Conservation (phyloP, 2,329 filamentous ascomycete species). For the Trichophyton simii region DNA sequence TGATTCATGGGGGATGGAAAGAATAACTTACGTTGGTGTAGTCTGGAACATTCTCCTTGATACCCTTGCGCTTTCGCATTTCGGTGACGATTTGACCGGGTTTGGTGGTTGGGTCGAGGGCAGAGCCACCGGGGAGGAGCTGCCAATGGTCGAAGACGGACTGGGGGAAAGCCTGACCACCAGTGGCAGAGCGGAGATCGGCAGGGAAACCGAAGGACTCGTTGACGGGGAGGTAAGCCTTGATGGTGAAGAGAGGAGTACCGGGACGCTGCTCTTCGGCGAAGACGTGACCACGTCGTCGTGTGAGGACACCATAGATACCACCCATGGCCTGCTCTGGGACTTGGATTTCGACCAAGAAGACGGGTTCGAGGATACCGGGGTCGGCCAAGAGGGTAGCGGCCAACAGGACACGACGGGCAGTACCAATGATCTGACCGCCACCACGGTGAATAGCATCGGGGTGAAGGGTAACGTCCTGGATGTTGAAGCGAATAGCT, state of each 20-base stretch:
- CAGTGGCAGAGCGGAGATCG: slow-evolving; percentile 85
- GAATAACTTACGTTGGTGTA: slow-evolving; percentile 76
- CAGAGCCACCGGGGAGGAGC: slow-evolving; percentile 83
- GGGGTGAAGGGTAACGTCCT: slow-evolving; percentile 98
- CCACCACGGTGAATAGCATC: slow-evolving; percentile 99
- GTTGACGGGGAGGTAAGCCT: slow-evolving; percentile 91
- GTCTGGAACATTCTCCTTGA: slow-evolving; percentile 89
- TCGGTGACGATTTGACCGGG: slow-evolving; percentile 69
- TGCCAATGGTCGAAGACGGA: slow-evolving; percentile 99
- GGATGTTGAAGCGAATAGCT: slow-evolving; percentile 92
- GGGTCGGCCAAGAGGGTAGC: slow-evolving; percentile 82
- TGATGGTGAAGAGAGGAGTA: slow-evolving; percentile 98
- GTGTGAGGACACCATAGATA: slow-evolving; percentile 98
- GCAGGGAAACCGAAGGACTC: slow-evolving; percentile 99
- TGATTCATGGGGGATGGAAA: not conserved
- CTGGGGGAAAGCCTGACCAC: slow-evolving; percentile 97
- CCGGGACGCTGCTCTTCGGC: slow-evolving; percentile 94
- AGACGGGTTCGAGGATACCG: slow-evolving; percentile 89
- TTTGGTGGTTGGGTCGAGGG: slow-evolving; percentile 71
- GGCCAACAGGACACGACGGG: slow-evolving; percentile 95
- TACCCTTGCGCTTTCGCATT: slow-evolving; percentile 99
- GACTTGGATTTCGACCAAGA: slow-evolving; percentile 98
- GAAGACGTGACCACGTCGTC: slow-evolving; percentile 98
- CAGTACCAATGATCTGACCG: slow-evolving; percentile 96
- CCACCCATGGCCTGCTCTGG: slow-evolving; percentile 98